A percentile compares a stretch with the other conserved stretches of the same genome.
Conservation (phyloP, 2,329 filamentous ascomycete species). For the Cucurbitaria berberidis region DNA sequence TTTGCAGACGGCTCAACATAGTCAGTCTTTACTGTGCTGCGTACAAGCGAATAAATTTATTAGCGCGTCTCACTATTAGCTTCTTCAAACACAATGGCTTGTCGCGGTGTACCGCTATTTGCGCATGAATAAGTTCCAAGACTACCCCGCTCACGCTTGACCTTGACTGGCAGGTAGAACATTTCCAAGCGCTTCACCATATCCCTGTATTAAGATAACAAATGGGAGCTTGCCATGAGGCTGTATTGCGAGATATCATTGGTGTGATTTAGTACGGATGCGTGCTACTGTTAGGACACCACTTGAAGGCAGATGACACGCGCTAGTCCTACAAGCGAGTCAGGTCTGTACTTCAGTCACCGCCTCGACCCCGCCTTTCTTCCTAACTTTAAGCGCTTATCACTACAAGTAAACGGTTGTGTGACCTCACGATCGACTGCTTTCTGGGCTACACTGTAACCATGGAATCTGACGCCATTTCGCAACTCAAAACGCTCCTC, state of each 20-base stretch:
- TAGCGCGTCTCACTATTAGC: neutral
- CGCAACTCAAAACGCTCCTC: slow-evolving; percentile 8
- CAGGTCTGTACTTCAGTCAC: slow-evolving; percentile 1
- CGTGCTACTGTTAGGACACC: no score
- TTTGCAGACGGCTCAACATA: neutral
- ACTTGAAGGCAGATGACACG: neutral
- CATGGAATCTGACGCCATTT: slow-evolving; percentile 9
- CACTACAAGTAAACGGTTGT: neutral
- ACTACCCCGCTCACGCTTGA: neutral
- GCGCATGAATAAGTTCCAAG: neutral
- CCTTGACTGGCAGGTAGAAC: neutral
- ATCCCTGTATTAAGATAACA: no score
- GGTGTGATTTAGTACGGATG: no score
- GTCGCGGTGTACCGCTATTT: neutral
- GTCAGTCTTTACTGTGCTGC: neutral
- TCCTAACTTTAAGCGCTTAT: neutral
- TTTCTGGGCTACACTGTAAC: neutral
- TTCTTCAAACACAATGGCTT: neutral
- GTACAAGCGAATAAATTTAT: neutral
- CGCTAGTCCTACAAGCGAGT: slow-evolving; percentile 1
- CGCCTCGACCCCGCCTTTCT: neutral
- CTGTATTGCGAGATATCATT: no score
- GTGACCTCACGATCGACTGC: neutral
- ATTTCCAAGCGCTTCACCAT: no score
- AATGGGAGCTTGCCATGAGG: no score